phyloP scores from a whole-genome alignment of 345 rosid species.

The Raphanus sativus region DNA sequence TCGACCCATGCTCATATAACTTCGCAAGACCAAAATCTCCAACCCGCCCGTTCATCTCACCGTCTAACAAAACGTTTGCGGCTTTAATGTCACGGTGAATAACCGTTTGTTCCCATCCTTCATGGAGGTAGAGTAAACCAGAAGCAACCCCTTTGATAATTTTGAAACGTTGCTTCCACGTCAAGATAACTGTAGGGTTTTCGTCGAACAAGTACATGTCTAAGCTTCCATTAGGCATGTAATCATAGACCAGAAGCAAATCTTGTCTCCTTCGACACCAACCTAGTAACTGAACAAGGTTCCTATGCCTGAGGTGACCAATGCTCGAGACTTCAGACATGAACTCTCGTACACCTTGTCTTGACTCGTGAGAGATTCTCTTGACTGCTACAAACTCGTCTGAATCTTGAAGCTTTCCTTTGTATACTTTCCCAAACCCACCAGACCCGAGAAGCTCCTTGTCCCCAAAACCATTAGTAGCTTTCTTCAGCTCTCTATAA shows the following conservation, averaged over 20 bases:
- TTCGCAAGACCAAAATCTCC: conserved; percentile 96
- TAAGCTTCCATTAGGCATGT: conserved; percentile 87
- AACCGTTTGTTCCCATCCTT: conserved; percentile 89
- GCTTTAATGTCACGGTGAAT: conserved; percentile 93
- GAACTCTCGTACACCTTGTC: conserved; percentile 78
- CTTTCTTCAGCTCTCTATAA: conserved; percentile 72
- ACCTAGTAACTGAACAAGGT: conserved; percentile 80
- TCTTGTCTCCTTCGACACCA: conserved; percentile 71
- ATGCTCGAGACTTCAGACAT: conserved; percentile 76
- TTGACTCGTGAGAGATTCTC: conserved; percentile 72
- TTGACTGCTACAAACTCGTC: conserved; percentile 70
- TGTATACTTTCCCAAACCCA: conserved; percentile 85
- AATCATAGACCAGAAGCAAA: conserved; percentile 78
- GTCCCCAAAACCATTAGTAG: conserved; percentile 76
- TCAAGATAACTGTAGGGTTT: conserved; percentile 52
- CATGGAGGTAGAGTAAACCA: conserved; percentile 81
- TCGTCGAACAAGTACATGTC: conserved; percentile 75
- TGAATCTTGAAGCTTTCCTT: conserved; percentile 59
- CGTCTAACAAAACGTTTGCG: conserved; percentile 75
- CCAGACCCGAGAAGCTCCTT: conserved; percentile 86
- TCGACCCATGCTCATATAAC: conserved; percentile 67
- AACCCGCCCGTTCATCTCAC: conserved; percentile 67
- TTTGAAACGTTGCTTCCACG: conserved; percentile 76
- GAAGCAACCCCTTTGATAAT: conserved; percentile 83
- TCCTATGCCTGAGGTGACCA: conserved; percentile 86